Conservation (phyloP, 225 moss, liverwort and hornwort genomes). For the Bryum argenteum region DNA sequence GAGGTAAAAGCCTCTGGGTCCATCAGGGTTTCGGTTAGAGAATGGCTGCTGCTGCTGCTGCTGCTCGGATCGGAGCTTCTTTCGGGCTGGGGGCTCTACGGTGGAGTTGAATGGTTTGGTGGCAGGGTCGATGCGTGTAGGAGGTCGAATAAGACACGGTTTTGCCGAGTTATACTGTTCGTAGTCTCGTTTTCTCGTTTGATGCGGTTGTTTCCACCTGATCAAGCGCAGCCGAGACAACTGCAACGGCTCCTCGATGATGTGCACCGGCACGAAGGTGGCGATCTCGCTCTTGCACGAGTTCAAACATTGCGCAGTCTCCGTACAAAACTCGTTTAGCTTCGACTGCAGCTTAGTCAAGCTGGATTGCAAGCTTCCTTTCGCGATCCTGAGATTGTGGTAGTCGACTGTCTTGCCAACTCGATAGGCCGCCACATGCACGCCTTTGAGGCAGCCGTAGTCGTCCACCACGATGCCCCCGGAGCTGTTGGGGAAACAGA, state of each 20-base stretch:
- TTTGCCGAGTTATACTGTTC: slow-evolving; percentile 3
- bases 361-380: slow-evolving; percentile 37
- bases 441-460: slow-evolving; percentile 48
- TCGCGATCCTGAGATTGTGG: slow-evolving; percentile 24
- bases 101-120: neutral
- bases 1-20: neutral
- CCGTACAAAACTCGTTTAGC: slow-evolving; percentile 37
- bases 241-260: slow-evolving; percentile 55
- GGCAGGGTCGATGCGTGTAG: neutral
- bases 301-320: slow-evolving; percentile 36
- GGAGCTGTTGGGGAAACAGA: slow-evolving; percentile 46
- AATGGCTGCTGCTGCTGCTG: too few species aligned
- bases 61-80: slow-evolving; percentile 32
- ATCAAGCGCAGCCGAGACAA: slow-evolving; percentile 45
- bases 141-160: slow-evolving; percentile 43
- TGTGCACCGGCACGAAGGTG: slow-evolving; percentile 52
- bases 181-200: neutral
- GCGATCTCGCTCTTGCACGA: slow-evolving; percentile 49
- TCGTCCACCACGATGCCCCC: slow-evolving; percentile 59
- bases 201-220: slow-evolving; percentile 37
- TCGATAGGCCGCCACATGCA: slow-evolving; percentile 50
- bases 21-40: neutral
- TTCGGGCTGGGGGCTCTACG: slow-evolving; percentile 2
- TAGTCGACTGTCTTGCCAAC: slow-evolving; percentile 31
- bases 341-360: slow-evolving; percentile 39